phyloP scores from a whole-genome alignment of 768 basidiomycete genomes.

The Leccinellum rugosiceps region DNA sequence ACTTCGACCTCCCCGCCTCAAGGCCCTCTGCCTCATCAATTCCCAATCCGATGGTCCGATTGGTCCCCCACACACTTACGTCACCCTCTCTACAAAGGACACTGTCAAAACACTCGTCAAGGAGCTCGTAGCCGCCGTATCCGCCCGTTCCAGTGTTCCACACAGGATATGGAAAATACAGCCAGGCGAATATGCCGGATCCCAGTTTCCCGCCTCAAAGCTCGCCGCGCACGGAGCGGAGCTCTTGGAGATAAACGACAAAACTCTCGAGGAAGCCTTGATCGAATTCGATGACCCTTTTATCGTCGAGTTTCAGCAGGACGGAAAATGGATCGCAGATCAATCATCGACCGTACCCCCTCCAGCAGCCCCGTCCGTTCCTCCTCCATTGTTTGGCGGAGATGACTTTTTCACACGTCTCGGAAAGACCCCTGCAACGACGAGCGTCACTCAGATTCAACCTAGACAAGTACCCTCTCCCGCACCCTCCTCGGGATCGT shows the following conservation, averaged over 20 bases:
- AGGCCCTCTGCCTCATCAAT: conserved; percentile 45
- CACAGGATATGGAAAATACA: conserved; percentile 67
- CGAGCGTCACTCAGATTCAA: conserved; percentile 24
- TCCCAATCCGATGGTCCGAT: conserved; percentile 26
- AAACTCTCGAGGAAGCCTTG: conserved; percentile 55
- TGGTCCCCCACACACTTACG: conserved; percentile 31
- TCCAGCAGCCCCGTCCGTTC: conserved; percentile 23
- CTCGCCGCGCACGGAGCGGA: conserved; percentile 33
- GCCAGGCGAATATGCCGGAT: conserved; percentile 32
- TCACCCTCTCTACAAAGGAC: conserved; percentile 51
- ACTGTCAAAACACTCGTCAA: conserved; percentile 42
- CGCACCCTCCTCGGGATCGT: conserved; percentile 18
- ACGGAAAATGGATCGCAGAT: conserved; percentile 59
- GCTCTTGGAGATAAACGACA: conserved; percentile 41
- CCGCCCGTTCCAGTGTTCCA: conserved; percentile 31
- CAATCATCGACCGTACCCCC: conserved; percentile 6
- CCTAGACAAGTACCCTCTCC: conserved; percentile 22
- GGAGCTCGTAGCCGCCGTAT: conserved; percentile 39
- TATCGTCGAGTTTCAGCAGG: conserved; percentile 67
- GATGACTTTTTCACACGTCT: conserved; percentile 56
- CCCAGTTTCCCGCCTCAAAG: conserved; percentile 26
- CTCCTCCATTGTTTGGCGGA: conserved; percentile 53
- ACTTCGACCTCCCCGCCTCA: conserved; percentile 65
- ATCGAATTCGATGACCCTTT: conserved; percentile 65
- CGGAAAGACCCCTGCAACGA: conserved; percentile 20